phyloP scores from a whole-genome alignment of 768 basidiomycete genomes.

The Leccinum subgranulosum region DNA sequence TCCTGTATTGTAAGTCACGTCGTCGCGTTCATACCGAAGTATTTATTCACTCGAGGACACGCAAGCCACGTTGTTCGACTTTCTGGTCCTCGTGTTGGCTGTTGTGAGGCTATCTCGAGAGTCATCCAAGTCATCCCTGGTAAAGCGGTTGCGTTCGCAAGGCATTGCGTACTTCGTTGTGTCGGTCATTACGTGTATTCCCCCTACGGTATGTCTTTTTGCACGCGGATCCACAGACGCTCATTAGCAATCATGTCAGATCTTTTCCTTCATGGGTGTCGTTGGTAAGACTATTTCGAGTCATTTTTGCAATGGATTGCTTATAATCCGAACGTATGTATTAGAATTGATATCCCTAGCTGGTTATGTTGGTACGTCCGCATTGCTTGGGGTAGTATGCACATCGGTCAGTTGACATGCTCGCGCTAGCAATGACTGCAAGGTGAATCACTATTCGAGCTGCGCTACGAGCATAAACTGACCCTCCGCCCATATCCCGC shows the following conservation, averaged over 20 bases:
- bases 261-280: conserved; percentile 9
- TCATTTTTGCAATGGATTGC: not conserved
- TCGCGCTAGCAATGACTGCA: conserved; percentile 11
- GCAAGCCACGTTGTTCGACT: conserved; percentile 20
- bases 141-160: conserved; percentile 16
- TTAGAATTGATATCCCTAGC: conserved; percentile 8
- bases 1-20: conserved; percentile 18
- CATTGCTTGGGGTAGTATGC: not conserved
- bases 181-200: conserved; percentile 15
- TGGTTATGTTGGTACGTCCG: conserved; percentile 7
- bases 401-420: not conserved
- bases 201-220: conserved; percentile 3
- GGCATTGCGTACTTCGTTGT: conserved; percentile 22
- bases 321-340: not conserved
- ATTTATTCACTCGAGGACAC: not conserved
- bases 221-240: not conserved
- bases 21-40: not conserved
- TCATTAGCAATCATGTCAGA: not conserved
- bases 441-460: conserved; percentile 3
- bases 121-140: conserved; percentile 15
- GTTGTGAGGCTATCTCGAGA: conserved; percentile 14
- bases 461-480: not conserved
- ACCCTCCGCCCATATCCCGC: not conserved
- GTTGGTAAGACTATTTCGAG: not conserved
- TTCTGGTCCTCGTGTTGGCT: conserved; percentile 18